These are phyloP conservation scores for Kluyveromyces wickerhamii DNA, from an alignment of 805 yeast species.

Conservation along the genomic window DNA sequence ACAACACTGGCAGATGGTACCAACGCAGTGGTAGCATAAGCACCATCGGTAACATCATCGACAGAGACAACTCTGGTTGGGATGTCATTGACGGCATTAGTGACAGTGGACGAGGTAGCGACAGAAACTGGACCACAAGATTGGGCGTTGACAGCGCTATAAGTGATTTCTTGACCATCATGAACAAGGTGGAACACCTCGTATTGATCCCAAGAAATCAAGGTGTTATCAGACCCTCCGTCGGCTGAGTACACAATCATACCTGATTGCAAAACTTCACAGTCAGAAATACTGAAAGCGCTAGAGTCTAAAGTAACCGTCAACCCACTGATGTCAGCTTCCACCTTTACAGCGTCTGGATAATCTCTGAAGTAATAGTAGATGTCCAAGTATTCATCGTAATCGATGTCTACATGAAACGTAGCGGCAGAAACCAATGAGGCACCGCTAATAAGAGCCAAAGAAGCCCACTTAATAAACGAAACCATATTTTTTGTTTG, in stretches of 20 bases:
- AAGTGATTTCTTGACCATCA: conserved; percentile 13
- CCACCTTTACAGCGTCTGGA: conserved; percentile 14
- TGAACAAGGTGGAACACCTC: conserved; percentile 18
- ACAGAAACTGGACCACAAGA: conserved; percentile 11
- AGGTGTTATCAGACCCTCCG: conserved; percentile 11
- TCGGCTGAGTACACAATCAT: conserved; percentile 18
- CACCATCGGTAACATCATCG: neutral
- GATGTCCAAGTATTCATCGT: conserved; percentile 15
- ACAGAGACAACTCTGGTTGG: conserved; percentile 3
- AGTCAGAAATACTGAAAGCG: conserved; percentile 8
- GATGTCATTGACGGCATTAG: conserved; percentile 4
- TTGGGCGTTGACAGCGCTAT: conserved; percentile 15
- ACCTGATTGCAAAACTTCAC: conserved; percentile 18
- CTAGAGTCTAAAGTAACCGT: conserved; percentile 14
- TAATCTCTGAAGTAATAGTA: conserved; percentile 17
- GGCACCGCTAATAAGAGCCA: conserved; percentile 9
- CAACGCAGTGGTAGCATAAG: neutral
- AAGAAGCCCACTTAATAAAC: neutral
- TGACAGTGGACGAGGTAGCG: conserved; percentile 3
- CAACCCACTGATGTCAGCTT: conserved; percentile 16
- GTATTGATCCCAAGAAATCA: conserved; percentile 21
- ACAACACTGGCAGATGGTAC: conserved; percentile 4
- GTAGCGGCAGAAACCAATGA: conserved; percentile 13
- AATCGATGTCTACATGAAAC: conserved; percentile 14
- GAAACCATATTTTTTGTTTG: conserved; percentile 12